phyloP scores from a whole-genome alignment of 2,329 filamentous ascomycete genomes.

The Ilyonectria destructans region DNA sequence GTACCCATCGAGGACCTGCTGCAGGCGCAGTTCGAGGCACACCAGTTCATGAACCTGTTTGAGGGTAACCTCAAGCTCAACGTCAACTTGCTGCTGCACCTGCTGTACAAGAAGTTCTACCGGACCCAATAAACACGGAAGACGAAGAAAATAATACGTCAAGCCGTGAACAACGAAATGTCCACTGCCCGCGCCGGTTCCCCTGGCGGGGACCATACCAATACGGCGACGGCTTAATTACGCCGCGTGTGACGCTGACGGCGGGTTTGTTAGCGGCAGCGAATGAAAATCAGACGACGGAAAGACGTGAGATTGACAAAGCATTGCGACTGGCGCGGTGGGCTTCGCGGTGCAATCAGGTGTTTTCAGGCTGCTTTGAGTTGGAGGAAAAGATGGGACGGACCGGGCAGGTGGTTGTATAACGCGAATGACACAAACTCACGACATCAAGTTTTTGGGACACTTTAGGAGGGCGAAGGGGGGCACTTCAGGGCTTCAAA shows the following conservation, averaged over 20 bases:
- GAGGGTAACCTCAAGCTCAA: slow-evolving; percentile 89
- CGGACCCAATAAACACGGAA: slow-evolving; percentile 69
- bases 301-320: slow-evolving; percentile 33
- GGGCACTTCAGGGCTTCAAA: slow-evolving; percentile 40
- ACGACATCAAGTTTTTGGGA: slow-evolving; percentile 39
- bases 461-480: slow-evolving; percentile 32
- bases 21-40: slow-evolving; percentile 97
- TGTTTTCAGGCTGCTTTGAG: slow-evolving; percentile 48
- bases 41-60: slow-evolving; percentile 96
- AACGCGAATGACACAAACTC: slow-evolving; percentile 43
- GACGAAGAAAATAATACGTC: neutral
- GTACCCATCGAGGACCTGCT: slow-evolving; percentile 94
- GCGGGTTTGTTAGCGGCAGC: slow-evolving; percentile 1
- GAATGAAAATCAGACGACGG: slow-evolving; percentile 5
- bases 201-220: slow-evolving; percentile 27
- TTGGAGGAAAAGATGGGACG: slow-evolving; percentile 31
- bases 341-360: slow-evolving; percentile 39
- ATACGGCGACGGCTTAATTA: slow-evolving; percentile 2
- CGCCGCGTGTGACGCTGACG: slow-evolving; percentile 3
- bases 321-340: slow-evolving; percentile 49
- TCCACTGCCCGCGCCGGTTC: slow-evolving; percentile 6
- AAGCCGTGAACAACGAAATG: neutral
- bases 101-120: slow-evolving; percentile 99
- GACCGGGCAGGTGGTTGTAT: slow-evolving; percentile 36
- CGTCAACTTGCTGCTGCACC: slow-evolving; percentile 95